A percentile compares a stretch with the other conserved stretches of the same genome.
Conservation (phyloP, 129 eudicot species). For the Glebionis coronaria region DNA sequence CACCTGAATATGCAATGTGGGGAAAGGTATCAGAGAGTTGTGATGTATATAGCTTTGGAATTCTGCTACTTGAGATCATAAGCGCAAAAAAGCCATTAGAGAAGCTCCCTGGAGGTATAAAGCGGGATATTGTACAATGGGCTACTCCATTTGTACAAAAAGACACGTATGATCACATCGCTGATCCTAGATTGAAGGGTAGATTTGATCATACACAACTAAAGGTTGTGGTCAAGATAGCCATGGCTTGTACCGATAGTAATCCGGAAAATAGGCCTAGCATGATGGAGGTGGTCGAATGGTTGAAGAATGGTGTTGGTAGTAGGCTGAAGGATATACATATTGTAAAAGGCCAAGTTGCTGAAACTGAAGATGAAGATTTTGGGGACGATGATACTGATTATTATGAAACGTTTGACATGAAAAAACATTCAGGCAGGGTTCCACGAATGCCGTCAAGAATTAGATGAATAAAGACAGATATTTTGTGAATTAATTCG, state of each 20-base stretch:
- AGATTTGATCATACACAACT: constrained; percentile 45
- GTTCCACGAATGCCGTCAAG: constrained; percentile 34
- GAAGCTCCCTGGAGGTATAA: constrained; percentile 62
- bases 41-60: constrained; percentile 82
- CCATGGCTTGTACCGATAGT: constrained; percentile 59
- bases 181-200: constrained; percentile 66
- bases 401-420: constrained; percentile 50
- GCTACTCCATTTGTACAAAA: constrained; percentile 58
- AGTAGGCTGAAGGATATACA: constrained; percentile 40
- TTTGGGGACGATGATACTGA: constrained; percentile 36
- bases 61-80: constrained; percentile 61
- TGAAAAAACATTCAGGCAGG: constrained; percentile 24
- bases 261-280: constrained; percentile 68
- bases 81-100: constrained; percentile 70
- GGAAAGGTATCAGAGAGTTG: constrained; percentile 83
- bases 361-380: constrained; percentile 42
- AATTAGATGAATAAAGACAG: constrained; percentile 17
- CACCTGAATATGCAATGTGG: constrained; percentile 91
- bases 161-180: constrained; percentile 53
- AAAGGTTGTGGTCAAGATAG: constrained; percentile 44
- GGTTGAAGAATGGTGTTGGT: constrained; percentile 51
- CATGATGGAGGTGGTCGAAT: constrained; percentile 62
- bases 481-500: constrained; percentile 1
- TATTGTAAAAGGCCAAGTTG: constrained; percentile 31
- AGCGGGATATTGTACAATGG: constrained; percentile 81